Conservation (phyloP, 345 rosid species). For the Acer saccharum region DNA sequence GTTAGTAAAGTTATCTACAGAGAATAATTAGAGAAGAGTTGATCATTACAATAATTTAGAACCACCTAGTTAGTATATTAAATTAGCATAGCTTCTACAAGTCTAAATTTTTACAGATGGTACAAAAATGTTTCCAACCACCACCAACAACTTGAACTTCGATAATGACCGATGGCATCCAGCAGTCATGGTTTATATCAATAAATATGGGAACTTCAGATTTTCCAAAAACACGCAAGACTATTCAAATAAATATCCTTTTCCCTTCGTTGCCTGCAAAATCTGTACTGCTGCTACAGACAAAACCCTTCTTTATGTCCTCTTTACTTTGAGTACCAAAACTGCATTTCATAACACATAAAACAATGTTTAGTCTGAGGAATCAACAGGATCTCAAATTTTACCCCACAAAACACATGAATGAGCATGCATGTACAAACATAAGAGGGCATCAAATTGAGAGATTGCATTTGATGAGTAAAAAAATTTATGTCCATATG, state of each 20-base stretch:
- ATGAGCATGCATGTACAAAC: too few relatives aligned
- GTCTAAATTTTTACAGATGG: neutral
- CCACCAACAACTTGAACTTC: neutral
- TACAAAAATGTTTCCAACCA: conserved; percentile 10
- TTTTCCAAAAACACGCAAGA: neutral
- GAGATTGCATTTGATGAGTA: too few relatives aligned
- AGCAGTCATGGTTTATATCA: neutral
- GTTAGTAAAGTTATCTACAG: neutral
- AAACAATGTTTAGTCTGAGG: neutral
- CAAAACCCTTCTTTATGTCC: neutral
- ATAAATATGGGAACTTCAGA: neutral
- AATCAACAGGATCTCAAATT: neutral
- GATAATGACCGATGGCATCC: neutral
- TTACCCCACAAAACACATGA: neutral
- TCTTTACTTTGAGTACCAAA: neutral
- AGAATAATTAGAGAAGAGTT: neutral
- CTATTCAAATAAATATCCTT: neutral
- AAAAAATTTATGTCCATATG: too few relatives aligned
- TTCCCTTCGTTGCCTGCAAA: neutral
- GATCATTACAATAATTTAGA: conserved; percentile 14
- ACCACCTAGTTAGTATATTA: neutral
- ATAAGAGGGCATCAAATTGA: too few relatives aligned
- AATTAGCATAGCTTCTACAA: neutral
- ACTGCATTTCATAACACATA: neutral
- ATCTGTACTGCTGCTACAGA: neutral